Conservation (phyloP, 371 early-diverging fungal species). For the Coemansia linderi region DNA sequence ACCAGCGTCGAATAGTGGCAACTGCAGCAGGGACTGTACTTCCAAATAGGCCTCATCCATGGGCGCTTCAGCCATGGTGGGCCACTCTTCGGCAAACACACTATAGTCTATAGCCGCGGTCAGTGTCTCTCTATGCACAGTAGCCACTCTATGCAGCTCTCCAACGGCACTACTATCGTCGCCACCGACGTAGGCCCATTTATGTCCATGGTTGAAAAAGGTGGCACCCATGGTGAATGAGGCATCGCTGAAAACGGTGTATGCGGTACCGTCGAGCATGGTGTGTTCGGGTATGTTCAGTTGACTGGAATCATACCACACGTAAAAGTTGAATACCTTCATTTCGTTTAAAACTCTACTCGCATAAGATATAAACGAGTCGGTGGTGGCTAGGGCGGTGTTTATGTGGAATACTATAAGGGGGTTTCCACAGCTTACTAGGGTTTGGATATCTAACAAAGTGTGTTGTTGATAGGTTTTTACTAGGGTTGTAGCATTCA, state of each 20-base stretch:
- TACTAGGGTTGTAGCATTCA: not conserved
- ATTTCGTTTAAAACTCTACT: not conserved
- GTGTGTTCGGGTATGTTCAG: not conserved
- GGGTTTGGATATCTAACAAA: not conserved
- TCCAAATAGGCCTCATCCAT: not conserved
- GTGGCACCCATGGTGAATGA: not conserved
- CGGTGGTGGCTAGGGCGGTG: not conserved
- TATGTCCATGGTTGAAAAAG: not conserved
- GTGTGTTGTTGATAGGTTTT: not conserved
- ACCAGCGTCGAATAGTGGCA: not conserved
- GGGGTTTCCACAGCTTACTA: not conserved
- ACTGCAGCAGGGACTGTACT: not conserved
- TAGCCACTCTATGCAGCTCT: not conserved
- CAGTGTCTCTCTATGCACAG: not conserved
- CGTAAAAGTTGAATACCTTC: conserved; percentile 6
- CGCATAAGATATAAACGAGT: not conserved
- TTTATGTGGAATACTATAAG: not conserved
- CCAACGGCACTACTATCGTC: not conserved
- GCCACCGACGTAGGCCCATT: conserved; percentile 4
- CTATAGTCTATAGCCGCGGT: not conserved
- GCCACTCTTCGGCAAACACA: not conserved
- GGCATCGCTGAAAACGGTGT: not conserved
- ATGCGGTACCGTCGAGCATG: not conserved
- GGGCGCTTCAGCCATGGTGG: not conserved
- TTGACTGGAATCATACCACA: conserved; percentile 5